Percentiles rank a stretch among this genome's conserved stretches.
Conservation (phyloP, 129 eudicot genomes). For the Helichrysum umbraculigerum region DNA sequence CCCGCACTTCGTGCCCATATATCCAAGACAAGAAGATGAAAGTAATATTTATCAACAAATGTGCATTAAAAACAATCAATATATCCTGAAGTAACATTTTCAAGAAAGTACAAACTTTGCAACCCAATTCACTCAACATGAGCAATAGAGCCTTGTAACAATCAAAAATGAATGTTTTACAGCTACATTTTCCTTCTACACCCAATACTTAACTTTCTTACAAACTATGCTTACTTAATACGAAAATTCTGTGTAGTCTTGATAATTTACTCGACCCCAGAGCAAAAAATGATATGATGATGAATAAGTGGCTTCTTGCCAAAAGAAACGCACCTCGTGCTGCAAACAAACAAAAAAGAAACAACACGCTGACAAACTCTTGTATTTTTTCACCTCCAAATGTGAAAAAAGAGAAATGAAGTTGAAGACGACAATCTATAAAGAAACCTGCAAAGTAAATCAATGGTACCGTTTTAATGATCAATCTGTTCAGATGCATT, state of each 20-base stretch:
- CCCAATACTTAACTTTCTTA: slow-evolving; percentile 1
- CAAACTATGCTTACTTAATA: slow-evolving; percentile 23
- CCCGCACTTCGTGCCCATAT: background rate
- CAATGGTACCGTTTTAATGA: background rate
- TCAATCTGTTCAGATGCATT: background rate
- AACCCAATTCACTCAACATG: slow-evolving; percentile 37
- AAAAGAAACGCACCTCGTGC: slow-evolving; percentile 26
- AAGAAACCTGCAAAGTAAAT: slow-evolving; percentile 28
- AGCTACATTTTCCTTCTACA: slow-evolving; percentile 25
- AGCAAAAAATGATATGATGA: slow-evolving; percentile 8
- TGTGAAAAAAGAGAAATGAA: background rate
- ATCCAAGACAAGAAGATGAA: background rate
- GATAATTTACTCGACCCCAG: slow-evolving; percentile 9
- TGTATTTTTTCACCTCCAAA: slow-evolving; percentile 35
- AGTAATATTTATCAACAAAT: background rate
- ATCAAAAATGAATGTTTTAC: slow-evolving; percentile 28
- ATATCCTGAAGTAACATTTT: slow-evolving; percentile 14
- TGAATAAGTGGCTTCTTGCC: slow-evolving; percentile 22
- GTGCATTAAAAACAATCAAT: background rate
- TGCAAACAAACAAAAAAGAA: slow-evolving; percentile 20
- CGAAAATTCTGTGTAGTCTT: slow-evolving; percentile 14
- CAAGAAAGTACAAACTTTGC: slow-evolving; percentile 17
- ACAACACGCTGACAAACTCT: slow-evolving; percentile 20
- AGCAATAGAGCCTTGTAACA: slow-evolving; percentile 25
- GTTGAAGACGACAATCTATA: slow-evolving; percentile 15